Base-by-base conservation (phyloP, 2,329 filamentous ascomycete species). In the Fusarium nodosum region DNA sequence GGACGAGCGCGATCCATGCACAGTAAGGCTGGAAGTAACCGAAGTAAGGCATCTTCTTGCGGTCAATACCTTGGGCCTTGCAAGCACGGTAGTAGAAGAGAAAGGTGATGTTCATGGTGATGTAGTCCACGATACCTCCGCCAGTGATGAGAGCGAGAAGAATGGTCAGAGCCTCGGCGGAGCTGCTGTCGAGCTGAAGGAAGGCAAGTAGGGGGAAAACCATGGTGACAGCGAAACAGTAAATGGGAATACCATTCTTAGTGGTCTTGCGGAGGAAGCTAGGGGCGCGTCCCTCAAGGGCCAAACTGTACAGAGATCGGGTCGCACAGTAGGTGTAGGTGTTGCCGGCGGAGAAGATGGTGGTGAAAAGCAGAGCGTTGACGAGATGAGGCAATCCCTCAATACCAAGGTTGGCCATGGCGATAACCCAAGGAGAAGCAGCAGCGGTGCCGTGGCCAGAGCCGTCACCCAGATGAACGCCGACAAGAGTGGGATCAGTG, bases 81-180 rank as follows among this genome's bases (percentile, higher is more conserved):
- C 80, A 80, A 7, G 87, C 87, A 33, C 82, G 81, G 79, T 87
- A 85, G 79, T 88, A 90, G 73, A 79, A 83, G 63, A 89, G 79
- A 76, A 87, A 89, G 11, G 86, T 89, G 22, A 84, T 75, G 51
- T 79, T 80, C 79, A 89, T 88, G 68, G 82, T 79, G 64, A 86
- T 81, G 73, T 83, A 86, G 75, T 85, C 83, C 74, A 87, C 82
- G 6, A 82, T 74, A 38, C 81, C 81, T n/a, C 79, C 82, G 4
- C 82, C 83, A 4, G 82, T 84, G 46, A 84, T 79, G 4, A 87
- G 76, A 51, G 79, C 82, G 47, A 82, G 67, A 61, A 87, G 77
- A 77, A 81, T 86, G 16, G 65, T 83, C 11, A 86, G 74, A 1
- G 80, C 81, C 39, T 78, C 71, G 0, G 79, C 73, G 0, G 82